Percentiles rank a stretch among this genome's conserved stretches.
Conservation (phyloP, 352 stramenopile species). For the Pythium apleroticum region DNA sequence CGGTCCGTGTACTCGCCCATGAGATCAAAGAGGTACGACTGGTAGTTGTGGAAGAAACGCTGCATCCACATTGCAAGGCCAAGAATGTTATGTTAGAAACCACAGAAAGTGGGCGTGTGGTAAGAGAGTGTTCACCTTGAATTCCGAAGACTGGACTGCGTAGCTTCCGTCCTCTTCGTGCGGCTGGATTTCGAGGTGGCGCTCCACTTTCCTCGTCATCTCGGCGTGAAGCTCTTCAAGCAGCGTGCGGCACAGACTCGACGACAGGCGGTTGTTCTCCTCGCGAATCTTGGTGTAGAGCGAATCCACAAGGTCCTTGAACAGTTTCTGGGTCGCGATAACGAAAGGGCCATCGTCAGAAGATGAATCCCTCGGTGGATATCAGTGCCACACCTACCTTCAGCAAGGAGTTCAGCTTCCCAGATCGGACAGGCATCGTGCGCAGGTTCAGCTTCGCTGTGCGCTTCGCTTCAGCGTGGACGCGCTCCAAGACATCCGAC, state of each 20-base stretch:
- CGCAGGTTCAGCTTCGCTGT: slow-evolving; percentile 48
- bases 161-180: slow-evolving; percentile 60
- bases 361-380: too few relatives aligned
- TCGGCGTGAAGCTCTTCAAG: slow-evolving; percentile 53
- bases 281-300: slow-evolving; percentile 65
- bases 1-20: slow-evolving; percentile 72
- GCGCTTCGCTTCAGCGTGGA: slow-evolving; percentile 53
- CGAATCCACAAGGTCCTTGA: slow-evolving; percentile 71
- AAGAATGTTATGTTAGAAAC: background rate
- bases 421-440: slow-evolving; percentile 67
- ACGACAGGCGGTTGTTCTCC: slow-evolving; percentile 72
- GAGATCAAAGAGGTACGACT: slow-evolving; percentile 63
- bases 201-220: slow-evolving; percentile 60
- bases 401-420: slow-evolving; percentile 60
- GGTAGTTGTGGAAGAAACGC: slow-evolving; percentile 77
- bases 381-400: slow-evolving; percentile 34
- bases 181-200: slow-evolving; percentile 42
- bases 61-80: slow-evolving; percentile 16
- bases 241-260: slow-evolving; percentile 53
- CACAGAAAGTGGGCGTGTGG: background rate
- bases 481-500: slow-evolving; percentile 38
- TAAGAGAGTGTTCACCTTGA: slow-evolving; percentile 51
- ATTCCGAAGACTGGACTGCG: slow-evolving; percentile 61
- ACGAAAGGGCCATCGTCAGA: background rate
- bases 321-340: slow-evolving; percentile 57